Evolutionary conservation across 2,329 filamentous ascomycete species (phyloP), one percentile per base, ranked within the genome.

Genomic region (Arachnopeziza araneosa): DNA sequence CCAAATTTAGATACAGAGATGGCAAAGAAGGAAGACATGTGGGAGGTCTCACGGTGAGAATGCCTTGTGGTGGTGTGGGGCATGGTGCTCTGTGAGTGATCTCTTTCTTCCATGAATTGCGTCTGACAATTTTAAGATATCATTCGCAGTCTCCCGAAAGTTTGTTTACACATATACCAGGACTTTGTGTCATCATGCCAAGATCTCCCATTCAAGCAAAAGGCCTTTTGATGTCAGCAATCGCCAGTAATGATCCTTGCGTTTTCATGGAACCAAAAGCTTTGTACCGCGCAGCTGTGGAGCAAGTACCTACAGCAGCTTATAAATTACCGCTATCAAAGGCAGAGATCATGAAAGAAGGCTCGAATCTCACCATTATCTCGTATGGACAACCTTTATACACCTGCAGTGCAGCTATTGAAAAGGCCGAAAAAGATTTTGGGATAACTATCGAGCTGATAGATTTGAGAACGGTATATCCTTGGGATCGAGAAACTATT

Each of bases 261-360:
- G 78, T 91, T 49, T 90, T 90, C 72, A 84, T 90, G 85, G 88
- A 91, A 68, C 88, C 88, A 1, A 91, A 91, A 73, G 84, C 87
- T 24, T 75, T 91, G 2, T 91, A 91, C 70, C 83, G 88, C 26
- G 87, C 88, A 1, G 85, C 87, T 0, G 85, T 89, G 22, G 88
- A 91, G 68, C 85, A 90, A 66, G 88, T 90, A 0, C 88, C 88
- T 0, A 80, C 81, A n/a, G 84, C 84, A 57, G 77, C 83, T 6
- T 91, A 88, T 68, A 82, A 81, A 1, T 77, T 91, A 1, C 86
- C 87, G 0, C 78, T 91, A 1, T 86, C 83, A 64, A 87, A 86
- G 67, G 87, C 87, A 0, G 87, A 91, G 65, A 74, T 90, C 0
- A 69, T 90, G 32, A 88, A 88, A 68, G 74, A 81, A 24, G 88